phyloP scores from a whole-genome alignment of 2,329 filamentous ascomycete genomes.

The Trichoderma gracile region DNA sequence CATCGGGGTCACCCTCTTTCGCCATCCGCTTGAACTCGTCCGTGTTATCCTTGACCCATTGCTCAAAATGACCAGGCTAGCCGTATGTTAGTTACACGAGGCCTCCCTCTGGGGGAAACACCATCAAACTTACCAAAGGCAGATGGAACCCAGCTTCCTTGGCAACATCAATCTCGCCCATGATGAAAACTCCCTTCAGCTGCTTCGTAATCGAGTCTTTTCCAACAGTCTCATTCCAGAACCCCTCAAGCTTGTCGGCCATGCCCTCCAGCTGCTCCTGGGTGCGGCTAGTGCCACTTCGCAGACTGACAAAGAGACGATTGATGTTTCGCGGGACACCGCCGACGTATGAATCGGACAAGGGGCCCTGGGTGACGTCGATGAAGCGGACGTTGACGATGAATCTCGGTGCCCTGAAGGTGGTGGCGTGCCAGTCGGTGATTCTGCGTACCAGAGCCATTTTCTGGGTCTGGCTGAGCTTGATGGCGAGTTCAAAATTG shows the following conservation, averaged over 20 bases:
- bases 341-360: slow-evolving; percentile 21
- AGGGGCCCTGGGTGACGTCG: slow-evolving; percentile 13
- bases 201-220: slow-evolving; percentile 11
- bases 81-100: not conserved
- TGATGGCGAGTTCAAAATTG: slow-evolving; percentile 24
- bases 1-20: slow-evolving; percentile 20
- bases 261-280: slow-evolving; percentile 21
- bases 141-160: slow-evolving; percentile 25
- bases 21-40: slow-evolving; percentile 20
- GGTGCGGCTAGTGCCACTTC: slow-evolving; percentile 19
- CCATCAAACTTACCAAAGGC: slow-evolving; percentile 8
- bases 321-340: slow-evolving; percentile 19
- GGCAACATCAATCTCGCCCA: slow-evolving; percentile 20
- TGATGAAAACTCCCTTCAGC: slow-evolving; percentile 17
- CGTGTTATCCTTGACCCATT: slow-evolving; percentile 26
- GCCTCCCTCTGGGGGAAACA: not conserved
- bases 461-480: slow-evolving; percentile 22
- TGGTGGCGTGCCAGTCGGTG: slow-evolving; percentile 27
- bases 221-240: slow-evolving; percentile 23
- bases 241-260: slow-evolving; percentile 20
- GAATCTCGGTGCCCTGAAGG: slow-evolving; percentile 23
- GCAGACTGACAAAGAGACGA: slow-evolving; percentile 24
- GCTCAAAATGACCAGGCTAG: slow-evolving; percentile 22
- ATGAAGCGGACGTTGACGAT: slow-evolving; percentile 27
- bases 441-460: slow-evolving; percentile 21